Base-by-base conservation (phyloP, 75 land plant genomes). In the Cunninghamia lanceolata region DNA sequence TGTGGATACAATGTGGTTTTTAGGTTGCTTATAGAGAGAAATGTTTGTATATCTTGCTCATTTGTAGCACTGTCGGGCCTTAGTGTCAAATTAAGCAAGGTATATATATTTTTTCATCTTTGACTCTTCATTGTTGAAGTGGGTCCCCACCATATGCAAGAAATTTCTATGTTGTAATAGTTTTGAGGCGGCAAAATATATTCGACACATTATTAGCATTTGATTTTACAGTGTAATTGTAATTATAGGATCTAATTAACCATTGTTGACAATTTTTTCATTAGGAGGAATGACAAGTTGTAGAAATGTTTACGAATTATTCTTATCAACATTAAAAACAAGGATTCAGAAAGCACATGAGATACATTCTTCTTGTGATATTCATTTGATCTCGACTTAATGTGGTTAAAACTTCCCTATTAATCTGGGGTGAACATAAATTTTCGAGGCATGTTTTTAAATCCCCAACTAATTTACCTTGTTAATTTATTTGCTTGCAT, bases 31-130 rank as follows among this genome's bases (percentile, higher is more conserved):
- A 32, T 11, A 73, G 34, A 73, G 75, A 32, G 34, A 73, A 73
- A 73, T 63, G 68, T 73, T 73, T 73, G 75, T 73, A 63, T 63
- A 63, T 73, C 36, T 73, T 73, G 75, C 75, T 32, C 75, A 13
- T 34, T 73, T 34, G 13, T 30, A 73, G 75, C 75, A 73, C 34
- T 11, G 16, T 73, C 16, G 13, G 36, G 36, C 36, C 32, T 73
- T 34, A 34, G 35, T 32, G 75, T 73, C 75, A 34, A 73, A 32
- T 73, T 73, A 34, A 73, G 36, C 75, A 30, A 73, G 68, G 34
- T 73, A 32, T 73, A 32, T 73, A 34, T 73, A 73, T 73, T 11
- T 73, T 73, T 73, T 34, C 75, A 63, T 63, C 30, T 63, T 21
- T 28, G 68, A 63, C 68, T 63, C 68, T 25, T 63, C 68, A 63